A percentile compares a stretch with the other conserved stretches of the same genome.
Conservation (phyloP, 2,329 filamentous ascomycete species). For the Bipolaris zeicola region DNA sequence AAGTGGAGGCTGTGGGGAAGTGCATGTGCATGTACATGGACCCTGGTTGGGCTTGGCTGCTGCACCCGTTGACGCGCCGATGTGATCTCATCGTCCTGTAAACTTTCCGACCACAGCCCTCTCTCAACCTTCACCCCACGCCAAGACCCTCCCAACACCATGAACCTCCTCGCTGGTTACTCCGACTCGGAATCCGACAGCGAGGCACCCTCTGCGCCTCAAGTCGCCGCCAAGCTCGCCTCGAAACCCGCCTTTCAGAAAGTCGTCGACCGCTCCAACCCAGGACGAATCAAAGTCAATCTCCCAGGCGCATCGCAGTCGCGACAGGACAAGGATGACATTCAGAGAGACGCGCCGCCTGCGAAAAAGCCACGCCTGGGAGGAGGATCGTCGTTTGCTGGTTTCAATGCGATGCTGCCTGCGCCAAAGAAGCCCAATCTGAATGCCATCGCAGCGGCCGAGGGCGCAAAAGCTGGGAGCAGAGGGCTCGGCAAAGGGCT, state of each 20-base stretch:
- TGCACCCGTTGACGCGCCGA: conserved; percentile 19
- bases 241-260: conserved; percentile 72
- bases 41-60: conserved; percentile 29
- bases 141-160: conserved; percentile 46
- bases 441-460: conserved; percentile 27
- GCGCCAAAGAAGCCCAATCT: conserved; percentile 69
- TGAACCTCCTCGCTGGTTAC: conserved; percentile 78
- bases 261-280: conserved; percentile 79
- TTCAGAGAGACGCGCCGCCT: conserved; percentile 56
- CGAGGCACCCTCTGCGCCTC: conserved; percentile 52
- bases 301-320: conserved; percentile 63
- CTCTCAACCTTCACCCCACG: not conserved
- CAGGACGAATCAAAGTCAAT: conserved; percentile 82
- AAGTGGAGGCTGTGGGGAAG: conserved; percentile 12
- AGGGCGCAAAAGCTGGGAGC: conserved; percentile 36
- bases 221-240: conserved; percentile 50
- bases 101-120: conserved; percentile 8
- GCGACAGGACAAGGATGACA: conserved; percentile 47
- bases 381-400: conserved; percentile 70
- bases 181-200: conserved; percentile 77
- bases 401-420: conserved; percentile 86
- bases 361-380: conserved; percentile 72
- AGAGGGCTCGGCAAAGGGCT: conserved; percentile 46
- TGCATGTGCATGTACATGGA: conserved; percentile 21
- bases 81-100: conserved; percentile 20